A percentile compares a stretch with the other conserved stretches of the same genome.
phyloP scores from a whole-genome alignment of 2,329 filamentous ascomycete species.

The Aureobasidium sp. region DNA sequence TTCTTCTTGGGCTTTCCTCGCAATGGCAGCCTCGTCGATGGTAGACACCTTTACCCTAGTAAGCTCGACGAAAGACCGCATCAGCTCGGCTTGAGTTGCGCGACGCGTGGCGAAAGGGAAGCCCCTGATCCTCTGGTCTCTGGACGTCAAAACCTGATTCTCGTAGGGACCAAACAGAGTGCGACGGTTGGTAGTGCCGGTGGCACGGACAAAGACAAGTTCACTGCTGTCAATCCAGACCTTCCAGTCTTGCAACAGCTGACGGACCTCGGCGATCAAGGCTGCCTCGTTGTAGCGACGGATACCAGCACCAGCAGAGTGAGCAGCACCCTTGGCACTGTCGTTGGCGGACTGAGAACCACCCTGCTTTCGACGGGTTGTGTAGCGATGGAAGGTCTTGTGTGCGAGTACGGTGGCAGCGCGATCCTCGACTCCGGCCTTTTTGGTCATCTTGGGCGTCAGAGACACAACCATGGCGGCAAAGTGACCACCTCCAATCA shows the following conservation, averaged over 20 bases:
- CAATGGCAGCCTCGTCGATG: constrained; percentile 48
- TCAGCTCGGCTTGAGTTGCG: constrained; percentile 87
- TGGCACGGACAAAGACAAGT: constrained; percentile 80
- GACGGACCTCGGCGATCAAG: constrained; percentile 76
- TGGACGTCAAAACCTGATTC: constrained; percentile 68
- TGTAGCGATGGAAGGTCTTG: constrained; percentile 97
- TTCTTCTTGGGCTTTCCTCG: constrained; percentile 27
- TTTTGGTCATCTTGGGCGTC: constrained; percentile 67
- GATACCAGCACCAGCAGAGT: constrained; percentile 84
- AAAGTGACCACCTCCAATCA: constrained; percentile 97
- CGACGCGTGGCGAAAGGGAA: constrained; percentile 91
- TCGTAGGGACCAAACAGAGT: constrained; percentile 91
- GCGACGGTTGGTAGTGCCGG: constrained; percentile 73
- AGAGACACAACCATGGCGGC: constrained; percentile 92
- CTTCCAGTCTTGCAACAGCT: constrained; percentile 77
- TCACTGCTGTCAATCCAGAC: constrained; percentile 73
- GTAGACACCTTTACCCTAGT: constrained; percentile 80
- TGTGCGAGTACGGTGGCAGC: constrained; percentile 85
- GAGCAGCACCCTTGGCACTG: constrained; percentile 82
- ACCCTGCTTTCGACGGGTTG: constrained; percentile 90
- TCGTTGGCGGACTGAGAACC: constrained; percentile 92
- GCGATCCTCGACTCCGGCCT: constrained; percentile 63
- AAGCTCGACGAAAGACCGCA: constrained; percentile 88
- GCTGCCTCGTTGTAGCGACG: constrained; percentile 92
- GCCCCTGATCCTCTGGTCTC: constrained; percentile 70